Percentiles rank a stretch among this genome's conserved stretches.
Evolutionary conservation across 768 basidiomycete species (phyloP).

Genomic region (Russula sp.): DNA sequence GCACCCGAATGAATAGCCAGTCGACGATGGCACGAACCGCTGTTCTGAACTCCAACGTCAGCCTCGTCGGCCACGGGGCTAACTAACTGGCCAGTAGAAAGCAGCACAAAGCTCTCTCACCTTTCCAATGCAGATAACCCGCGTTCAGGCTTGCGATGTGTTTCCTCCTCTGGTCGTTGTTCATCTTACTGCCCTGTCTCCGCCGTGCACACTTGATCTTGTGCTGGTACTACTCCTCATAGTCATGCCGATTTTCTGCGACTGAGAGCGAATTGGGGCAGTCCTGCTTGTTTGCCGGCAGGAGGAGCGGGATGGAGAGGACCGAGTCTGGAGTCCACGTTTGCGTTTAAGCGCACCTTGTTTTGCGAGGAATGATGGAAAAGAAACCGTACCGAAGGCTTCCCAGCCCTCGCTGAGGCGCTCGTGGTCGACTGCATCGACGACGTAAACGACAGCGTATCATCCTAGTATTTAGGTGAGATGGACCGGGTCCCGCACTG

Average conservation of each 20-base stretch:
- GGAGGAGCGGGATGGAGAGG: slow-evolving; percentile 82
- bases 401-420: slow-evolving; percentile 93
- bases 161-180: slow-evolving; percentile 35
- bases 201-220: slow-evolving; percentile 65
- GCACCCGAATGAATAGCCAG: slow-evolving; percentile 92
- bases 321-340: slow-evolving; percentile 56
- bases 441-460: slow-evolving; percentile 93
- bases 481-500: slow-evolving; percentile 91
- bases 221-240: slow-evolving; percentile 81
- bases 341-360: slow-evolving; percentile 21
- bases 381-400: slow-evolving; percentile 74
- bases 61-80: not conserved
- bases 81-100: not conserved
- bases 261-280: slow-evolving; percentile 74
- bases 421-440: slow-evolving; percentile 90
- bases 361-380: slow-evolving; percentile 9
- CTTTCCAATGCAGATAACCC: slow-evolving; percentile 90
- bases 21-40: slow-evolving; percentile 88
- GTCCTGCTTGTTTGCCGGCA: slow-evolving; percentile 97
- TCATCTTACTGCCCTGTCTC: slow-evolving; percentile 42
- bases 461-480: slow-evolving; percentile 93
- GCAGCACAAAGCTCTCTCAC: slow-evolving; percentile 42
- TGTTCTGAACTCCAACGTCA: slow-evolving; percentile 49
- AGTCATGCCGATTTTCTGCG: slow-evolving; percentile 85
- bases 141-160: slow-evolving; percentile 54